Evolutionary conservation across 148 eudicot genomes (phyloP).

Genomic region (Rhododendron vialii): DNA sequence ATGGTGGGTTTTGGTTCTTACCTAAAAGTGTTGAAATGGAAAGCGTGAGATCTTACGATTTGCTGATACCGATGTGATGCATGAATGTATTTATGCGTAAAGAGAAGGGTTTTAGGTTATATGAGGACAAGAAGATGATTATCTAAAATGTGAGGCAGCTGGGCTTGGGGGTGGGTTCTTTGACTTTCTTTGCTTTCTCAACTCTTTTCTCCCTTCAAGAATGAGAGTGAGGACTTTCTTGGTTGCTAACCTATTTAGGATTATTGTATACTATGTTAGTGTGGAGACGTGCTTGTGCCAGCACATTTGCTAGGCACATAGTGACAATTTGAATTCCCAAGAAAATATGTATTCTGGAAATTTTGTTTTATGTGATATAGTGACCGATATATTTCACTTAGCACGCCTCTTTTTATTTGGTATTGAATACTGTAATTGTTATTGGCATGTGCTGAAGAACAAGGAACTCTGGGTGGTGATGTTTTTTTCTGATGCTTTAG

Average conservation of each 20-base stretch:
- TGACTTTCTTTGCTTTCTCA: background rate
- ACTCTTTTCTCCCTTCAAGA: background rate
- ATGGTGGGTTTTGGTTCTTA: background rate
- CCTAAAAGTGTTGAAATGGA: background rate
- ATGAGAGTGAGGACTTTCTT: background rate
- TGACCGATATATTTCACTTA: background rate
- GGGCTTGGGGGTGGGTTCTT: background rate
- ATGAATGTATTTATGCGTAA: background rate
- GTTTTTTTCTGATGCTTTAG: slow-evolving; percentile 53
- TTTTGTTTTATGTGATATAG: background rate
- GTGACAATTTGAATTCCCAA: background rate
- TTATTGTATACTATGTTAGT: background rate
- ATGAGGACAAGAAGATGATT: background rate
- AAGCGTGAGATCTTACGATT: background rate
- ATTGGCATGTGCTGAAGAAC: slow-evolving; percentile 37
- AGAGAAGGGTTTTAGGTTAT: background rate
- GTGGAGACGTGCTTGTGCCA: background rate
- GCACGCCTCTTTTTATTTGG: background rate
- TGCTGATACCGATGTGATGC: background rate
- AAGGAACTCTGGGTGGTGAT: slow-evolving; percentile 37
- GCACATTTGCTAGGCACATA: background rate
- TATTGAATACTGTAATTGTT: slow-evolving; percentile 18
- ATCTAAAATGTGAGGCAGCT: background rate
- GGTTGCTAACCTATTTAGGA: background rate
- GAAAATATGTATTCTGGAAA: background rate